Conservation (phyloP, 176 grass and related monocot species). For the Carex pumila region DNA sequence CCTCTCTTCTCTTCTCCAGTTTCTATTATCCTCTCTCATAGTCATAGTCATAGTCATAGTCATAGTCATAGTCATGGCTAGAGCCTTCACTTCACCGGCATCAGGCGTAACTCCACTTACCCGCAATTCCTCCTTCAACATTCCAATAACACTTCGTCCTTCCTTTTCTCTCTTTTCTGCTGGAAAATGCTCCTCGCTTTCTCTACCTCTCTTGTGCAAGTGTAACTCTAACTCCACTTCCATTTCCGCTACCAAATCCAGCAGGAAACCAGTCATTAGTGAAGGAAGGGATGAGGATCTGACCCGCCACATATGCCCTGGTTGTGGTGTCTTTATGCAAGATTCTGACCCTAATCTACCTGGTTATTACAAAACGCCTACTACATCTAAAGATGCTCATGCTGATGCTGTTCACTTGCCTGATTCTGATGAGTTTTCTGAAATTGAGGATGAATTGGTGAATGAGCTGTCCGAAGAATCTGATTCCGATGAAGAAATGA, state of each 20-base stretch:
- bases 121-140: conserved; percentile 9
- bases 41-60: conserved; percentile 2
- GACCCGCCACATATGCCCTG: conserved; percentile 45
- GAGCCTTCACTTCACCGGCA: not conserved
- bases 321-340: conserved; percentile 93
- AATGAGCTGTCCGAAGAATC: not conserved
- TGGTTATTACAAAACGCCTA: conserved; percentile 68
- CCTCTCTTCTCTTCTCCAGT: not conserved
- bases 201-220: conserved; percentile 15
- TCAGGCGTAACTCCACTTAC: not conserved
- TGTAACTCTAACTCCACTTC: not conserved
- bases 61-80: conserved; percentile 6
- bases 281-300: conserved; percentile 42
- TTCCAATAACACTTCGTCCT: not conserved
- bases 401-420: not conserved
- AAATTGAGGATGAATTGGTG: not conserved
- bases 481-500: conserved; percentile 27
- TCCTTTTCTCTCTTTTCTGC: conserved; percentile 9
- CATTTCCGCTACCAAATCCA: not conserved
- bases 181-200: not conserved
- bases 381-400: conserved; percentile 16
- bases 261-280: conserved; percentile 18
- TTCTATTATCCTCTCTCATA: not conserved
- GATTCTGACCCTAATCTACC: conserved; percentile 63
- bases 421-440: conserved; percentile 27